Conservation (phyloP, 2,329 filamentous ascomycete species). For the Tympanopsis confertula region DNA sequence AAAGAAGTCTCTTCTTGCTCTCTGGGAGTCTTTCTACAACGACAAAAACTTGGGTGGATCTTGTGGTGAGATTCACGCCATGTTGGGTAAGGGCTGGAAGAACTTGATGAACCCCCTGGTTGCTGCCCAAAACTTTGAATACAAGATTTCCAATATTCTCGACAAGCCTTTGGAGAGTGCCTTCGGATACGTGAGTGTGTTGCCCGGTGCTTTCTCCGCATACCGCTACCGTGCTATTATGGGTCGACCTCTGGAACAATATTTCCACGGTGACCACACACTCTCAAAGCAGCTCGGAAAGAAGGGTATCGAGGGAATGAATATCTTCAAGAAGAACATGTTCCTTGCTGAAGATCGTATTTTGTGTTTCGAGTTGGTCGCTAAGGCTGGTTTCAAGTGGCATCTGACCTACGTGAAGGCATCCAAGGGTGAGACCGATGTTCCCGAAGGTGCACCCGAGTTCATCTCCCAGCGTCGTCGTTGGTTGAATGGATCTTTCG, state of each 20-base stretch:
- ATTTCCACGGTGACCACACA: conserved; percentile 98
- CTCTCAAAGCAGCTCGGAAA: conserved; percentile 89
- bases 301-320: conserved; percentile 99
- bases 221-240: conserved; percentile 97
- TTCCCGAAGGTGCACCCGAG: conserved; percentile 89
- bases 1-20: conserved; percentile 73
- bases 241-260: conserved; percentile 92
- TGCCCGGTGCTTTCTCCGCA: conserved; percentile 96
- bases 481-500: conserved; percentile 98
- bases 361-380: conserved; percentile 95
- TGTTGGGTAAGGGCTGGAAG: conserved; percentile 82
- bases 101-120: conserved; percentile 92
- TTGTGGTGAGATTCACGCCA: conserved; percentile 97
- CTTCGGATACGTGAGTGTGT: conserved; percentile 93
- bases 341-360: conserved; percentile 99
- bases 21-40: conserved; percentile 99
- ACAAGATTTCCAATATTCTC: conserved; percentile 99
- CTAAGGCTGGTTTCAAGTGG: conserved; percentile 98
- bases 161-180: conserved; percentile 96
- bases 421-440: conserved; percentile 96
- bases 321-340: conserved; percentile 99
- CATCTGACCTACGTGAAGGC: conserved; percentile 98
- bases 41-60: conserved; percentile 97
- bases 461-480: conserved; percentile 96
- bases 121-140: conserved; percentile 96